Evolutionary conservation across 2,329 filamentous ascomycete genomes (phyloP).

Genomic region (Penicillium sp.): DNA sequence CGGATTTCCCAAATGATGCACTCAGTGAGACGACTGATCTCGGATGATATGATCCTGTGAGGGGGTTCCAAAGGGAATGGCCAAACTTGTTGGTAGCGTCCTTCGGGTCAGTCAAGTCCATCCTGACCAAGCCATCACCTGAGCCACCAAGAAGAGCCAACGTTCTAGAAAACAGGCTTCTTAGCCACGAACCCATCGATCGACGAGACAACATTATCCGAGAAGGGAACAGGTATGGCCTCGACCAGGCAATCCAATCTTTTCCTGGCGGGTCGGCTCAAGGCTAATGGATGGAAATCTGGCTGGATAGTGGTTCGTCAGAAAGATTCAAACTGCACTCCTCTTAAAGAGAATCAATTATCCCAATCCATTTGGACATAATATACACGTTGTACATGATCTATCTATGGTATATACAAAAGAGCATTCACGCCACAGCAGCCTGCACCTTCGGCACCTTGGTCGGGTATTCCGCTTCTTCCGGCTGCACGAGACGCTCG

Average conservation of each 20-base stretch:
- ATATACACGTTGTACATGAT: slow-evolving; percentile 7
- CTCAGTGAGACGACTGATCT: not conserved
- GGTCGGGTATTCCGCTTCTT: slow-evolving; percentile 2
- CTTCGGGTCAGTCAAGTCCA: not conserved
- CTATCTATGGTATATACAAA: slow-evolving; percentile 2
- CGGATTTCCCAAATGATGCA: not conserved
- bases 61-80: not conserved
- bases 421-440: not conserved
- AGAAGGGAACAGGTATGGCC: not conserved
- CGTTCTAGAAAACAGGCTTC: not conserved
- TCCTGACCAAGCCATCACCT: not conserved
- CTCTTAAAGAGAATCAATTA: not conserved
- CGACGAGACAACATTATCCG: not conserved
- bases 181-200: not conserved
- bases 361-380: not conserved
- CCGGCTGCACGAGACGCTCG: not conserved
- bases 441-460: not conserved
- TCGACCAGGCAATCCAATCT: not conserved
- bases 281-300: not conserved
- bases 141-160: not conserved
- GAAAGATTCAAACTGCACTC: not conserved
- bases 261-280: not conserved
- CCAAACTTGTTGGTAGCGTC: not conserved
- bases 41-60: not conserved
- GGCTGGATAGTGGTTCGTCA: too few relatives aligned